Evolutionary conservation across 148 eudicot species (phyloP), one percentile per base, ranked within the genome.

Genomic region (Rhododendron ferrugineum): DNA sequence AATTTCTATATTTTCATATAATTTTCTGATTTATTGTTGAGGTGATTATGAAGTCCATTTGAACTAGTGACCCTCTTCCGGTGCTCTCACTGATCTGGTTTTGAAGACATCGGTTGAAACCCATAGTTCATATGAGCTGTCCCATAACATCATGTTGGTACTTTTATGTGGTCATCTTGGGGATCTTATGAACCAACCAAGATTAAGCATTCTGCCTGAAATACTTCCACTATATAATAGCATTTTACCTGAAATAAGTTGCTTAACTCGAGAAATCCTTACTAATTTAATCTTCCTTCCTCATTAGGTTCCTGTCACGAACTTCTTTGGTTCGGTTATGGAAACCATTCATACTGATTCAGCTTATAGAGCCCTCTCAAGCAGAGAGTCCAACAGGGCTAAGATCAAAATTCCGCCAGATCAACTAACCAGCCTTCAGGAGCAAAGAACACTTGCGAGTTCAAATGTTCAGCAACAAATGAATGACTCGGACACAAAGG

Each of bases 261-360:
- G 36, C 52, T n/a, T 46, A 22, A 66, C 18, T 52, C n/a, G 62
- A 18, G 56, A 13, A 36, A 60, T 37, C 52, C 26, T 66, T 50
- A 32, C 78, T 64, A 47, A 16, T 68, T 15, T 89, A 34, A 74
- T 11, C 62, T 34, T 32, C 22, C 23, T 23, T 3, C 83, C 62
- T 66, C 60, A 37, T 77, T 88, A 96, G 98, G 99, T 96, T 79
- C 99, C 99, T 16, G 98, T 95, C 72, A 95, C 99, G 79, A 94
- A 95, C 89, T 96, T 96, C 90, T 96, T 96, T 90, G 98, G 99
- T 81, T 96, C 98, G 36, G 99, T 96, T 84, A 96, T 96, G 99
- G 96, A 96, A 89, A 96, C 97, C 0, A 91, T 96, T 87, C 98
- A 95, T 85, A 95, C 99, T 26, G 92, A 92, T 87, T 93, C 98